phyloP scores from a whole-genome alignment of 495 filamentous ascomycete genomes.

The Talaromyces thailandensis region DNA sequence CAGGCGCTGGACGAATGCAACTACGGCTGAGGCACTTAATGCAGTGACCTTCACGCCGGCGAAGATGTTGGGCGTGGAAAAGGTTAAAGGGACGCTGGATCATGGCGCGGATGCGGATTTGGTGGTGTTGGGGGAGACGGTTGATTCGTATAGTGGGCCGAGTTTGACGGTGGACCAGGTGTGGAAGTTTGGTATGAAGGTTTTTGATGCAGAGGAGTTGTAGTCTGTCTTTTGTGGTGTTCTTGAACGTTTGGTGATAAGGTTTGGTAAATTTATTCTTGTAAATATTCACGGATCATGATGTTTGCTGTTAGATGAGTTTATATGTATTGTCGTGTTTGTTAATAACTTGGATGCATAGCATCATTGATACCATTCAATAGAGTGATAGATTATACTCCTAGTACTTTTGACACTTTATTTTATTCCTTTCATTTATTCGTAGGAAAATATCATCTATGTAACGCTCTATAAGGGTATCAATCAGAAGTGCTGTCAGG shows the following conservation, averaged over 20 bases:
- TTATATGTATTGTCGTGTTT: background rate
- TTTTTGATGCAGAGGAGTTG: slow-evolving; percentile 19
- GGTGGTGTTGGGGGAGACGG: slow-evolving; percentile 54
- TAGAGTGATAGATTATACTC: background rate
- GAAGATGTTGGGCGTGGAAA: slow-evolving; percentile 57
- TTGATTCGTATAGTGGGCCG: slow-evolving; percentile 30
- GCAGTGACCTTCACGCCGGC: slow-evolving; percentile 68
- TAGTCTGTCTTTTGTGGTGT: slow-evolving; percentile 5
- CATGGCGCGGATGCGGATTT: slow-evolving; percentile 73
- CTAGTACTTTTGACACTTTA: background rate
- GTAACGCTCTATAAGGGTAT: background rate
- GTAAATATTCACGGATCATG: background rate
- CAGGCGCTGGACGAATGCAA: slow-evolving; percentile 56
- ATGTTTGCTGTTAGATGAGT: background rate
- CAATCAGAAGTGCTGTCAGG: background rate
- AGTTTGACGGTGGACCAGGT: slow-evolving; percentile 58
- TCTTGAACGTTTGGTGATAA: background rate
- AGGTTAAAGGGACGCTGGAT: slow-evolving; percentile 57
- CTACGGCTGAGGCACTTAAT: slow-evolving; percentile 54
- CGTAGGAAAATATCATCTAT: slow-evolving; percentile 6
- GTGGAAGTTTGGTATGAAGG: slow-evolving; percentile 65
- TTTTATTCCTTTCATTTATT: background rate
- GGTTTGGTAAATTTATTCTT: background rate
- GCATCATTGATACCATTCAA: background rate
- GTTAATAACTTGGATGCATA: background rate